Evolutionary conservation across 208 protist species (phyloP).

Genomic region (Leishmania major): DNA sequence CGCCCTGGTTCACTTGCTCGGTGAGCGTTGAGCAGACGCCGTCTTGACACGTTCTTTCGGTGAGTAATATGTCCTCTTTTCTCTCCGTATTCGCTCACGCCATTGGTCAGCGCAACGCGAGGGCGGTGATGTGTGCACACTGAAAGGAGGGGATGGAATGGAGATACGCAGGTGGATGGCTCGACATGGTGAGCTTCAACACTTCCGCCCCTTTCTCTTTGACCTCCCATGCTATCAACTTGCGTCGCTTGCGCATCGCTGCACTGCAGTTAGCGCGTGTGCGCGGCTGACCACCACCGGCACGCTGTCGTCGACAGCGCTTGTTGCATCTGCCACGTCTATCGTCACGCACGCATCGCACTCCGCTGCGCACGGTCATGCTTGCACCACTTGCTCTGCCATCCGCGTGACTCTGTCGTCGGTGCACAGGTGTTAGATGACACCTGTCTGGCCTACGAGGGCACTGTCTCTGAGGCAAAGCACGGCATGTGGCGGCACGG

Average conservation of each 20-base stretch:
- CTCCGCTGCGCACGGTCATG: background rate
- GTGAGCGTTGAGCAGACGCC: background rate
- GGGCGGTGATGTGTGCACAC: background rate
- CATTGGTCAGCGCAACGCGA: background rate
- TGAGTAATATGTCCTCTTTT: background rate
- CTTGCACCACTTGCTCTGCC: background rate
- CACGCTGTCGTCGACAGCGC: background rate
- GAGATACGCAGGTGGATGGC: background rate
- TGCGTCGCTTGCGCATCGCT: background rate
- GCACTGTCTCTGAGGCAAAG: background rate
- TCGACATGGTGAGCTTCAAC: background rate
- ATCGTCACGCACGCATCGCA: background rate
- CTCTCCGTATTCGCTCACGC: background rate
- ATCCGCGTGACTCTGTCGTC: background rate
- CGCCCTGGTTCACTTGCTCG: background rate
- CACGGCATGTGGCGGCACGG: background rate
- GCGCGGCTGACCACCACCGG: background rate
- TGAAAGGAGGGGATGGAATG: background rate
- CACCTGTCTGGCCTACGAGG: background rate
- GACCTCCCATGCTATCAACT: background rate
- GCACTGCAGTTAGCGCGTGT: background rate
- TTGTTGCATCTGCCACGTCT: background rate
- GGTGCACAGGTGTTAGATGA: background rate
- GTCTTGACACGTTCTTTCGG: background rate
- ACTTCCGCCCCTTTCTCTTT: background rate